Evolutionary conservation across 441 rosid genomes (phyloP).

Genomic region (Gossypium aridum): DNA sequence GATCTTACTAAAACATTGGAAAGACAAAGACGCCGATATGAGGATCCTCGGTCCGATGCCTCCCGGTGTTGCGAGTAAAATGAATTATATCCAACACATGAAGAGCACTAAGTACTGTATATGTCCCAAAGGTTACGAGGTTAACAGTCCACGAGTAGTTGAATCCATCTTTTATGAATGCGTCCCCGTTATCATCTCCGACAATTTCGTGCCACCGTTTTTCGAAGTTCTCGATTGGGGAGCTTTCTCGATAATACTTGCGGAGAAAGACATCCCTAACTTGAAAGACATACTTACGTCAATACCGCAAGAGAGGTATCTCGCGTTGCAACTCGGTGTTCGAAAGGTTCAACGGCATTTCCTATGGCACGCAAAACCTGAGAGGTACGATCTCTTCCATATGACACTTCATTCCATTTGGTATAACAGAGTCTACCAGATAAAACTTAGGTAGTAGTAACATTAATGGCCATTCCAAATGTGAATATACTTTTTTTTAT

Average conservation of each 20-base stretch:
- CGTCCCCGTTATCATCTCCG: conserved; percentile 78
- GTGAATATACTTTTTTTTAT: background rate
- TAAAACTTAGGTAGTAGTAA: conserved; percentile 49
- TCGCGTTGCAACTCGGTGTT: conserved; percentile 63
- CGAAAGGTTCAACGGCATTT: conserved; percentile 72
- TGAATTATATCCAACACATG: conserved; percentile 83
- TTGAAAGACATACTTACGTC: conserved; percentile 54
- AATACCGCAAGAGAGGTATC: conserved; percentile 59
- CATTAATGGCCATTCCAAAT: background rate
- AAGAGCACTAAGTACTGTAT: conserved; percentile 86
- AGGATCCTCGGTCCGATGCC: conserved; percentile 80
- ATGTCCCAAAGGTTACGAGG: conserved; percentile 86
- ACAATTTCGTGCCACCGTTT: conserved; percentile 84
- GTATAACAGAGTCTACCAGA: conserved; percentile 79
- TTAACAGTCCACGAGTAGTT: conserved; percentile 82
- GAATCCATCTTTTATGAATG: conserved; percentile 87
- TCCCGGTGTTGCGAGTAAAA: conserved; percentile 82
- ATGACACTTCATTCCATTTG: conserved; percentile 93
- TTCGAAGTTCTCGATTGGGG: conserved; percentile 78
- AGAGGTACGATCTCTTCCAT: conserved; percentile 77
- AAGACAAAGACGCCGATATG: conserved; percentile 75
- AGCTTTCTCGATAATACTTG: conserved; percentile 58
- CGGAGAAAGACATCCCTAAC: conserved; percentile 75
- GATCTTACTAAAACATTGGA: conserved; percentile 65
- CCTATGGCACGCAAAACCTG: conserved; percentile 76